A percentile compares a stretch with the other conserved stretches of the same genome.
phyloP scores from a whole-genome alignment of 2,329 filamentous ascomycete species.

The Calonectria ilicicola region DNA sequence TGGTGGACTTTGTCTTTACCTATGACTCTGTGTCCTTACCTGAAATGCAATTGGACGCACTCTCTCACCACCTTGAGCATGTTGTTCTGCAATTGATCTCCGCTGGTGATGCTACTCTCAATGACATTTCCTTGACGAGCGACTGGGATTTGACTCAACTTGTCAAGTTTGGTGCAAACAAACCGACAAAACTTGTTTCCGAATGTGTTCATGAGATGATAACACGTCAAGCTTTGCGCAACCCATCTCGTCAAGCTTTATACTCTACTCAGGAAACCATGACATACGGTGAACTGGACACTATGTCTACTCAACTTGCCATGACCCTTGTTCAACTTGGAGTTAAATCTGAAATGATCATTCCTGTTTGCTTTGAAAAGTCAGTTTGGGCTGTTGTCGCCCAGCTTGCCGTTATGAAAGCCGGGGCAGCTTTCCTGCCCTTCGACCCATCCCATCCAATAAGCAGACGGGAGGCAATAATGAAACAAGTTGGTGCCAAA shows the following conservation, averaged over 20 bases:
- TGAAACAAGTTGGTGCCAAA: background rate
- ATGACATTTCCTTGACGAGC: background rate
- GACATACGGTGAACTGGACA: constrained; percentile 33
- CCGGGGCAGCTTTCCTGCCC: constrained; percentile 45
- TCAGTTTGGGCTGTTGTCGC: constrained; percentile 26
- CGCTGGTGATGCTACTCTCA: background rate
- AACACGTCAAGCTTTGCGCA: constrained; percentile 3
- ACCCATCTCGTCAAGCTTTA: constrained; percentile 31
- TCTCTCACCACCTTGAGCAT: background rate
- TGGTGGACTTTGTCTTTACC: background rate
- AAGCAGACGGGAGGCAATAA: background rate
- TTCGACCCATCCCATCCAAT: constrained; percentile 53
- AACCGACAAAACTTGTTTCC: background rate
- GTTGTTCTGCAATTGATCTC: background rate
- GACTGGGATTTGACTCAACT: background rate
- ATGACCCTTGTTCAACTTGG: constrained; percentile 14
- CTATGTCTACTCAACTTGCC: constrained; percentile 6
- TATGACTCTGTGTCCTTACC: background rate
- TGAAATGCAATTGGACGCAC: background rate
- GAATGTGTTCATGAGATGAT: constrained; percentile 35
- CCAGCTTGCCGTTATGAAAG: constrained; percentile 47
- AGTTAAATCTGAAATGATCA: constrained; percentile 11
- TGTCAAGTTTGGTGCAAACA: background rate
- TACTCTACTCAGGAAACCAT: constrained; percentile 40
- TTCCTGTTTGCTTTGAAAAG: constrained; percentile 31